Conservation (phyloP, 2,329 filamentous ascomycete genomes). For the Hypoxylon sp. region DNA sequence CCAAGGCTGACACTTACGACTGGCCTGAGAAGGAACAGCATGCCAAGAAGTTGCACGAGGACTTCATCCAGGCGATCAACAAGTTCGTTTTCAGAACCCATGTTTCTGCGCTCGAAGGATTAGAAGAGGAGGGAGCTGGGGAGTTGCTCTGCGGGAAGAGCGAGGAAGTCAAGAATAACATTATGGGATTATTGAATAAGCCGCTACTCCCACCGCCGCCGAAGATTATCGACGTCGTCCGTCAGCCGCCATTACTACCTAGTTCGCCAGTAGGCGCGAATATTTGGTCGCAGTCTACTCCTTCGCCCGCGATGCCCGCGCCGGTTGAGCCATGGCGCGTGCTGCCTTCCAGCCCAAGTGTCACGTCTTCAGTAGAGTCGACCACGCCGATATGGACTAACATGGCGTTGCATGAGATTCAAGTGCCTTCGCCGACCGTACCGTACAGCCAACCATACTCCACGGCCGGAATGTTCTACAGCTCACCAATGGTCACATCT, state of each 20-base stretch:
- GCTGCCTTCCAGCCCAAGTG: conserved; percentile 88
- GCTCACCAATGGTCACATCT: conserved; percentile 80
- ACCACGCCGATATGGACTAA: conserved; percentile 83
- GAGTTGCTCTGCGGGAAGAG: conserved; percentile 93
- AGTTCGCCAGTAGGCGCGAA: conserved; percentile 81
- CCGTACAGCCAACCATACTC: conserved; percentile 85
- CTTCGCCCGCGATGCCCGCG: conserved; percentile 75
- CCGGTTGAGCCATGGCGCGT: conserved; percentile 92
- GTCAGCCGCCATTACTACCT: conserved; percentile 86
- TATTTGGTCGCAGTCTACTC: conserved; percentile 84
- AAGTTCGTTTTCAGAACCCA: conserved; percentile 95
- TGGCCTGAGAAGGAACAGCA: conserved; percentile 98
- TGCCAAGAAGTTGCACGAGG: conserved; percentile 96
- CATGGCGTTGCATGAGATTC: conserved; percentile 80
- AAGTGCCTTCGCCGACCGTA: conserved; percentile 83
- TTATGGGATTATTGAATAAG: conserved; percentile 87
- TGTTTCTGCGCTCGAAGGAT: conserved; percentile 89
- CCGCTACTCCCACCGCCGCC: conserved; percentile 89
- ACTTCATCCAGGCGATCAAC: conserved; percentile 97
- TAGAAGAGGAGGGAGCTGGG: conserved; percentile 96
- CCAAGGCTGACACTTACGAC: conserved; percentile 88
- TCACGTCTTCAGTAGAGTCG: conserved; percentile 81
- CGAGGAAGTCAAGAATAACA: conserved; percentile 90
- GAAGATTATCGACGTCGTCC: conserved; percentile 89
- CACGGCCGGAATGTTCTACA: conserved; percentile 83